Evolutionary conservation across 495 filamentous ascomycete species (phyloP).

Genomic region (Aspergillus bertholletiae): DNA sequence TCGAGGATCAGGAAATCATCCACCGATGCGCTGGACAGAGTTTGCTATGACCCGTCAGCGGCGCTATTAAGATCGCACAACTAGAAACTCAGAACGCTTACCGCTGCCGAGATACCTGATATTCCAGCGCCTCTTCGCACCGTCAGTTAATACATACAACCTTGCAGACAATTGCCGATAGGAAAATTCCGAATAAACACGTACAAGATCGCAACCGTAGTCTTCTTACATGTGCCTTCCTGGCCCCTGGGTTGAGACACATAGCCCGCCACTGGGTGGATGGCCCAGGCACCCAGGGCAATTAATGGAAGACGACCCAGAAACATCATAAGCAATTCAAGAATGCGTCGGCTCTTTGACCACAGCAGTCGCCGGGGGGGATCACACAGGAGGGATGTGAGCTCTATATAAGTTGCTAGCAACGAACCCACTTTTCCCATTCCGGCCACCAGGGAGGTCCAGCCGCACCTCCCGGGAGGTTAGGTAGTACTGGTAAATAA

Average conservation of each 20-base stretch:
- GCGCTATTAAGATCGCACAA: too few relatives aligned
- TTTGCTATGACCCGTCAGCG: slow-evolving; percentile 45
- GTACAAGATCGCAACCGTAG: slow-evolving; percentile 37
- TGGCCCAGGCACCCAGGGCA: neutral
- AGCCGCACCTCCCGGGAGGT: neutral
- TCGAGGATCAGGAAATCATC: slow-evolving; percentile 69
- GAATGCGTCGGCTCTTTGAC: neutral
- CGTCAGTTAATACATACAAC: neutral
- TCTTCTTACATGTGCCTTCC: slow-evolving; percentile 35
- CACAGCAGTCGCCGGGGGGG: neutral
- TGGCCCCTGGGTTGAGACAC: slow-evolving; percentile 14
- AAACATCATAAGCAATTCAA: neutral
- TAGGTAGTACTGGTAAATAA: neutral
- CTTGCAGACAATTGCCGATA: neutral
- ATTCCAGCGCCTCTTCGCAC: slow-evolving; percentile 34
- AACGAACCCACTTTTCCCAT: neutral
- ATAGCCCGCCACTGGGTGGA: slow-evolving; percentile 17
- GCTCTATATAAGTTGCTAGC: neutral
- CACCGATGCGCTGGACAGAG: slow-evolving; percentile 57
- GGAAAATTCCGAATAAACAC: too few relatives aligned
- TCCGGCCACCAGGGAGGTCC: neutral
- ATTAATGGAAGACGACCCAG: neutral
- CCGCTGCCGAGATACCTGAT: slow-evolving; percentile 66
- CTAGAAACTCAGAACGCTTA: slow-evolving; percentile 21
- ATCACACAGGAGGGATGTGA: neutral